Evolutionary conservation across 805 yeast species (phyloP), one percentile per base, ranked within the genome.

Genomic region (Teunomyces atbi): DNA sequence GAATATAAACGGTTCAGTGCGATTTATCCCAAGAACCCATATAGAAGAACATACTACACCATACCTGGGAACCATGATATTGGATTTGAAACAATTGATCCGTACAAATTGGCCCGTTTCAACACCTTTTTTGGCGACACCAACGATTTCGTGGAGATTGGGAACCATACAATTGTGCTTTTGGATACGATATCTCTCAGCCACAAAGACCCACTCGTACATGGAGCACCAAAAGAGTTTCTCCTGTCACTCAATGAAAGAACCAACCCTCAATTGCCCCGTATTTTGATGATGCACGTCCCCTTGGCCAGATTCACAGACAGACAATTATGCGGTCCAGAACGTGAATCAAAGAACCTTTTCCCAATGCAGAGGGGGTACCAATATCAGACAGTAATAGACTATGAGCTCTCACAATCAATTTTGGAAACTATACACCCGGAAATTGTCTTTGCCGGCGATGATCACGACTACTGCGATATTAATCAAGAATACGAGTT

Each of bases 21-120:
- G 1, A 78, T 94, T 3, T 41, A 42, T 13, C 84, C 86, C 5
- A 68, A 71, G 48, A 73, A 73, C 46, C 68, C 75, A n/a, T 66
- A 72, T 45, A 69, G 78, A 42, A 55, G 65, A 18, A 64, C 65
- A 20, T 59, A 62, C 43, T 55, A 67, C 28, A 64, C 73, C 2
- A 59, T 78, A 6, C 96, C 97, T 0, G 99, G 99, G 1, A 94
- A 94, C 61, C 99, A 94, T 62, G 99, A 94, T 61, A 89, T 95
- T 52, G 99, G 99, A 0, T 92, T 86, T 66, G 96, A 94, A 23
- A 79, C 83, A 48, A 81, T 94, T 12, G 72, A 81, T 13, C 73
- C 75, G 20, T 64, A 72, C 1, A 81, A 84, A 19, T 65, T 78
- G 38, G 65, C 78, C 29, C 68, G 98, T 53, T 94, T 91, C 65